These are phyloP conservation scores for Dothiorella sarmentorum DNA, from an alignment of 2,329 filamentous ascomycete species.

Conservation along the genomic window DNA sequence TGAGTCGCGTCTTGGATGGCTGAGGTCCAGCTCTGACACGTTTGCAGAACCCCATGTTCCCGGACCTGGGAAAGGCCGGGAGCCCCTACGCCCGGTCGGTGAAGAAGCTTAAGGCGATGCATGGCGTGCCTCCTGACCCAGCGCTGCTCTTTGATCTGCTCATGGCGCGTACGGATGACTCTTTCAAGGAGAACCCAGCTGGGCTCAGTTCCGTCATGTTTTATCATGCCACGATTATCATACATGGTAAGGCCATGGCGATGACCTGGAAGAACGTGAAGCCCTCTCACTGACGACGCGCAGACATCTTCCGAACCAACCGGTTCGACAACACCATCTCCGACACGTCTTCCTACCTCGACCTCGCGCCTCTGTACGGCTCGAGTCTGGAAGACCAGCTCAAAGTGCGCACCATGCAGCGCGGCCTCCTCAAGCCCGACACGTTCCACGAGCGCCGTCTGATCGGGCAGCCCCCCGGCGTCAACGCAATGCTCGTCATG, in stretches of 20 bases:
- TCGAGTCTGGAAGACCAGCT: constrained; percentile 34
- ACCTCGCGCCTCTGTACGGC: constrained; percentile 47
- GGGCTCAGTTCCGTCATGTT: constrained; percentile 48
- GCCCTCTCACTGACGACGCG: too few relatives aligned
- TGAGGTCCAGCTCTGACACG: constrained; percentile 57
- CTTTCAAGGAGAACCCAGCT: constrained; percentile 38
- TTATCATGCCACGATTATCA: constrained; percentile 51
- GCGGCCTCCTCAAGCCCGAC: constrained; percentile 40
- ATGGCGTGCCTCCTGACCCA: not conserved
- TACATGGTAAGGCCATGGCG: constrained; percentile 40
- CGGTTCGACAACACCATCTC: constrained; percentile 32
- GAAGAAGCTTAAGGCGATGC: constrained; percentile 19
- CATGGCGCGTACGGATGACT: constrained; percentile 22
- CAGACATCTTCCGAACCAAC: constrained; percentile 44
- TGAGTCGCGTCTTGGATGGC: constrained; percentile 44
- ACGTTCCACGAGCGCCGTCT: constrained; percentile 36
- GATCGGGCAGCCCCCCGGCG: constrained; percentile 34
- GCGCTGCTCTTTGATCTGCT: constrained; percentile 19
- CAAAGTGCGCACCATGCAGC: constrained; percentile 34
- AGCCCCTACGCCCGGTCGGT: constrained; percentile 46
- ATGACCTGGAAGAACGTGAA: too few relatives aligned
- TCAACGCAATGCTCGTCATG: constrained; percentile 35
- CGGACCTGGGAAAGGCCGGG: constrained; percentile 53
- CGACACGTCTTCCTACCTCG: constrained; percentile 47
- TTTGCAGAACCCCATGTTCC: constrained; percentile 43